Conservation (phyloP, 257 asterid species). For the Fraxinus anomala region DNA sequence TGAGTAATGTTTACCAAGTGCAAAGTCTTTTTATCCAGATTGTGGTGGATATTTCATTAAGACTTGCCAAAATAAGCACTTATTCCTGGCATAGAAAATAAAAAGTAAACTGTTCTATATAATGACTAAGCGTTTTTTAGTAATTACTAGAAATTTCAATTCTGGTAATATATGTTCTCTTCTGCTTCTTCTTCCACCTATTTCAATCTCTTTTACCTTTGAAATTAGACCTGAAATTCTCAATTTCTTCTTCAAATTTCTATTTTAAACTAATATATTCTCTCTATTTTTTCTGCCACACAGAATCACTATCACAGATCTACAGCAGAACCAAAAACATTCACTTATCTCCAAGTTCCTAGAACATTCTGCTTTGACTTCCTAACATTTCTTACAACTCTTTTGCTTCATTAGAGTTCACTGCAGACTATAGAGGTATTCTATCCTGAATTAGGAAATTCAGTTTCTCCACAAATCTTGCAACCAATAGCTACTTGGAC, state of each 20-base stretch:
- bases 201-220: neutral
- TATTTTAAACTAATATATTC: neutral
- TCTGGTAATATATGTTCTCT: neutral
- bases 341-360: neutral
- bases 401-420: neutral
- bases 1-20: neutral
- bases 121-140: neutral
- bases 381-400: neutral
- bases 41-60: slow-evolving; percentile 1
- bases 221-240: neutral
- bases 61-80: neutral
- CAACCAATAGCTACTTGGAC: neutral
- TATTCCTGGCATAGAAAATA: neutral
- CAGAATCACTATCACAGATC: neutral
- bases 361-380: neutral
- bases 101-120: neutral
- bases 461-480: neutral
- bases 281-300: neutral
- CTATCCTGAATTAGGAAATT: neutral
- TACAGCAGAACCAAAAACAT: neutral
- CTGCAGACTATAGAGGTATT: neutral
- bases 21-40: neutral
- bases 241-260: neutral
- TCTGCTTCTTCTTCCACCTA: neutral
- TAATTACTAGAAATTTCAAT: neutral